Evolutionary conservation across 148 eudicot genomes (phyloP).

Genomic region (Rhododendron henanense): DNA sequence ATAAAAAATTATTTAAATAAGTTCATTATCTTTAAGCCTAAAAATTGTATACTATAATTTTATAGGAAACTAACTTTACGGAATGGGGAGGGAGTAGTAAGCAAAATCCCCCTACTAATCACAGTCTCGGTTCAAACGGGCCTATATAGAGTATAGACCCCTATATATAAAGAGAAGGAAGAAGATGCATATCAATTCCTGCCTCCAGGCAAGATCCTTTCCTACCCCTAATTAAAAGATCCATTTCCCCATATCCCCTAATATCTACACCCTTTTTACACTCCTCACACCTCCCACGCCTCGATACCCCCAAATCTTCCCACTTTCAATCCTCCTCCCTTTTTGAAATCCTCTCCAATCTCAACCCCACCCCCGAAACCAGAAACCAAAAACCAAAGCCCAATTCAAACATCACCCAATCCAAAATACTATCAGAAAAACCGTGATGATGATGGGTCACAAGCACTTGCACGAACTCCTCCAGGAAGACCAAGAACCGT

Average conservation of each 20-base stretch:
- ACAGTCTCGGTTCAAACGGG: too few species aligned
- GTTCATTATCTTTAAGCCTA: too few species aligned
- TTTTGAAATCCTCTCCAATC: background rate
- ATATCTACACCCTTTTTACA: background rate
- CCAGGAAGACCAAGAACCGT: conserved; percentile 85
- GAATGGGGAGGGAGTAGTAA: too few species aligned
- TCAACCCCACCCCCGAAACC: background rate
- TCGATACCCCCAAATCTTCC: conserved; percentile 16
- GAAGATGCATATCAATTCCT: background rate
- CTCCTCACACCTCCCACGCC: background rate
- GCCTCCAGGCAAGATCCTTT: background rate
- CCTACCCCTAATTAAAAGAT: background rate
- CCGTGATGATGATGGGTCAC: conserved; percentile 31
- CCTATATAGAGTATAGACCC: too few species aligned
- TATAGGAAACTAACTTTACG: too few species aligned
- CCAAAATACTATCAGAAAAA: background rate
- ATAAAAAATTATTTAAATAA: too few species aligned
- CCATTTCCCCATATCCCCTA: background rate
- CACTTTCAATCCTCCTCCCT: background rate
- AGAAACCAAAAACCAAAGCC: background rate
- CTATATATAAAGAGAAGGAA: background rate
- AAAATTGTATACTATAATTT: too few species aligned
- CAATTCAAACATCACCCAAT: background rate
- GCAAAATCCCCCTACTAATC: too few species aligned
- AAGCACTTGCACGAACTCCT: conserved; percentile 65